These are phyloP conservation scores for Lavandula angustifolia DNA, from an alignment of 257 asterid genomes.

Conservation along the genomic window DNA sequence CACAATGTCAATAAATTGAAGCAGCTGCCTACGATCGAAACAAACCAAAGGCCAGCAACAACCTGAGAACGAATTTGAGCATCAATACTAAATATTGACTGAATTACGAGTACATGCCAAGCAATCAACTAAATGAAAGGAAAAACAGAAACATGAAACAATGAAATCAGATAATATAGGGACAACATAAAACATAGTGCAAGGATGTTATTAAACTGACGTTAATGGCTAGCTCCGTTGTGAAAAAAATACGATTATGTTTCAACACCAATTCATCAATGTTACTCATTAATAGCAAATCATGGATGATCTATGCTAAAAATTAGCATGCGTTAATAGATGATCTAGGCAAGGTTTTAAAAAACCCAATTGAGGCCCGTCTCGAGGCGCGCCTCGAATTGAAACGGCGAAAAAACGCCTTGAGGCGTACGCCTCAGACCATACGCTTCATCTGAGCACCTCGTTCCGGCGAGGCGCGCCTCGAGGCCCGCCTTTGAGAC, in stretches of 20 bases:
- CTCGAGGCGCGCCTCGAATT: no score
- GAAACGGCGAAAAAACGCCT: no score
- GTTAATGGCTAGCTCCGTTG: background rate
- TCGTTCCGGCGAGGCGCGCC: no score
- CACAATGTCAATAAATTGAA: slow-evolving; percentile 82
- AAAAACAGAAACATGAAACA: background rate
- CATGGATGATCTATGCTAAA: background rate
- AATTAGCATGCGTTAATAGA: background rate
- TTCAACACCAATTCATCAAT: slow-evolving; percentile 7
- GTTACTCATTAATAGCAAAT: slow-evolving; percentile 10
- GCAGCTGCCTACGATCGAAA: slow-evolving; percentile 83
- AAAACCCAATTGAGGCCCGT: no score
- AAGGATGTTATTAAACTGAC: no score
- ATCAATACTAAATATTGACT: background rate
- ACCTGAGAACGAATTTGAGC: slow-evolving; percentile 43
- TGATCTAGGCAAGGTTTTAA: no score
- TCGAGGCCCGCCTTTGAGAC: no score
- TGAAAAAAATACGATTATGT: background rate
- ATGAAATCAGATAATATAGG: background rate
- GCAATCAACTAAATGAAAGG: background rate
- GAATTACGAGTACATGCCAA: background rate
- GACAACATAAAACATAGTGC: background rate
- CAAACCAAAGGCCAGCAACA: slow-evolving; percentile 67
- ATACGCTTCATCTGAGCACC: no score
- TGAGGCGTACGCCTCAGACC: no score